phyloP scores from a whole-genome alignment of 139 green algal species.

The Picocystis salinarum region DNA sequence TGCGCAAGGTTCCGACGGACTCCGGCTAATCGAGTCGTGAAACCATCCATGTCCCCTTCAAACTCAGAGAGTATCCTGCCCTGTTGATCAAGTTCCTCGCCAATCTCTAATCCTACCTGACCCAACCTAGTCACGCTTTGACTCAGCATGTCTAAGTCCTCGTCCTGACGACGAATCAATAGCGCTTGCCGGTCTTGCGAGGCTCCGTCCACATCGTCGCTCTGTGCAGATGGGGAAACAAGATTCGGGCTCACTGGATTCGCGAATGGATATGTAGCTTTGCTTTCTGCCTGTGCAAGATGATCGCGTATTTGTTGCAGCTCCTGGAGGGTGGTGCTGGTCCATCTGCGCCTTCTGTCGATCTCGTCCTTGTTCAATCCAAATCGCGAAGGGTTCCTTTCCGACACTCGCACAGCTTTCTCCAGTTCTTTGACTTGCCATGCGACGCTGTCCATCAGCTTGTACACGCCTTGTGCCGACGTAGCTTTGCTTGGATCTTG shows the following conservation, averaged over 20 bases:
- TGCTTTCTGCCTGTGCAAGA: too few species aligned
- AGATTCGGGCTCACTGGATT: too few species aligned
- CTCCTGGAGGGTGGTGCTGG: slow-evolving; percentile 25
- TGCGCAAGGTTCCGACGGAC: slow-evolving; percentile 49
- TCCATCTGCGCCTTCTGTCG: slow-evolving; percentile 34
- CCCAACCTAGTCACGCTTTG: slow-evolving; percentile 47
- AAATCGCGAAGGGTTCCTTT: slow-evolving; percentile 51
- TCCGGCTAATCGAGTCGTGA: too few species aligned
- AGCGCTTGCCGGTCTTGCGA: slow-evolving; percentile 36
- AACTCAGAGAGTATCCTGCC: slow-evolving; percentile 1
- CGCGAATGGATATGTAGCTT: too few species aligned
- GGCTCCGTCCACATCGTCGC: too few species aligned
- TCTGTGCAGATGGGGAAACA: too few species aligned
- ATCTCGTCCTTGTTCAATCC: slow-evolving; percentile 48
- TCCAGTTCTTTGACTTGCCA: slow-evolving; percentile 50
- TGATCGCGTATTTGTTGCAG: slow-evolving; percentile 18
- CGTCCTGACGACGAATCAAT: slow-evolving; percentile 55
- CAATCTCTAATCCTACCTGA: slow-evolving; percentile 48
- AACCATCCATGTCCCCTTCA: too few species aligned
- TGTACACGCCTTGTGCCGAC: too few species aligned
- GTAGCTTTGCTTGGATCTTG: too few species aligned
- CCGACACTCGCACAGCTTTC: slow-evolving; percentile 43
- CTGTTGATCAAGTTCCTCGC: slow-evolving; percentile 44
- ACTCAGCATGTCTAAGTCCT: slow-evolving; percentile 50
- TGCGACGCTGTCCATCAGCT: too few species aligned